Conservation (phyloP, 768 basidiomycete genomes). For the Aureoboletus auriporus region DNA sequence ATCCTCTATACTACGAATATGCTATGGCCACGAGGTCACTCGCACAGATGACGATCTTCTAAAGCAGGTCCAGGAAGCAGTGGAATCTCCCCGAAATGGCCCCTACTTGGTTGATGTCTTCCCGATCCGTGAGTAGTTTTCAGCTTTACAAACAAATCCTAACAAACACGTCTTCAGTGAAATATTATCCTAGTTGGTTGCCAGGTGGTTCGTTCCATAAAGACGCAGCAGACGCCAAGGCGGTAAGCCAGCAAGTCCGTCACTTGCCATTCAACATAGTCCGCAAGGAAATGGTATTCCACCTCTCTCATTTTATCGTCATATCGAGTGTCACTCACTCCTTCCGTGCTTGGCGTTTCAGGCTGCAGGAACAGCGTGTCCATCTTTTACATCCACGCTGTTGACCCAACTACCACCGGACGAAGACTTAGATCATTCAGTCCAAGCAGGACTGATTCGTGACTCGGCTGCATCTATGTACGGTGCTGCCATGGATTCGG, state of each 20-base stretch:
- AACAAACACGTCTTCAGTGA: neutral
- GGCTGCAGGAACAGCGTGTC: neutral
- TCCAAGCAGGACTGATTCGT: neutral
- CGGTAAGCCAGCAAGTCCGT: neutral
- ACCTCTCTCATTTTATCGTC: neutral
- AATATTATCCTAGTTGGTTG: slow-evolving; percentile 9
- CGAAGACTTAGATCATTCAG: neutral
- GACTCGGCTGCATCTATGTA: neutral
- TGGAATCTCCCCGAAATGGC: neutral
- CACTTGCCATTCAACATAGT: slow-evolving; percentile 6
- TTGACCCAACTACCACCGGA: neutral
- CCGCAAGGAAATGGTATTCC: slow-evolving; percentile 5
- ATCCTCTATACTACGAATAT: neutral
- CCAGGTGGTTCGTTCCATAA: slow-evolving; percentile 8
- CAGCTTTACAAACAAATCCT: too few relatives aligned
- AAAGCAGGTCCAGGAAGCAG: neutral
- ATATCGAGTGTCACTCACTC: neutral
- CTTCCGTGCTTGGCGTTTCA: neutral
- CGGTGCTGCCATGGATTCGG: neutral
- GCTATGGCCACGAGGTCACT: slow-evolving; percentile 3
- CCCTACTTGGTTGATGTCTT: slow-evolving; percentile 8
- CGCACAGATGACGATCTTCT: neutral
- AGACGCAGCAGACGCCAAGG: neutral
- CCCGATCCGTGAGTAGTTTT: neutral
- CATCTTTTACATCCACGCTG: neutral